Conservation (phyloP, 2,329 filamentous ascomycete species). For the Capronia americana region DNA sequence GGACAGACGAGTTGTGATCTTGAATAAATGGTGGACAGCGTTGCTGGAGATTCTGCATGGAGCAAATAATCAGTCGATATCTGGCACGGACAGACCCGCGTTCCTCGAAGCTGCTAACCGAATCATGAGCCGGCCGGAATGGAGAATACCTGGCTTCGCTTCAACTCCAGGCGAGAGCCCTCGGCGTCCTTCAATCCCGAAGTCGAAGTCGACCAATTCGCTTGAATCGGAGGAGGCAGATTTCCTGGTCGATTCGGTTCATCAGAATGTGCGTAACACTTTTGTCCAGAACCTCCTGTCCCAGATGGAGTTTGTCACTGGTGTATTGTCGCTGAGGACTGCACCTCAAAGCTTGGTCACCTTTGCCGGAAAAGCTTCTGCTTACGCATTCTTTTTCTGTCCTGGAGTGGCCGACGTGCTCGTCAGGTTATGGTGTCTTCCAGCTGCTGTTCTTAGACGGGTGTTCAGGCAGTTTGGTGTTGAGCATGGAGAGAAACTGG, state of each 20-base stretch:
- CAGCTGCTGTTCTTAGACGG: slow-evolving; percentile 71
- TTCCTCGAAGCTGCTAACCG: slow-evolving; percentile 79
- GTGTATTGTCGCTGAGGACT: slow-evolving; percentile 83
- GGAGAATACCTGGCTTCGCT: slow-evolving; percentile 74
- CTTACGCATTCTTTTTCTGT: slow-evolving; percentile 92
- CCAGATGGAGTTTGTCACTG: slow-evolving; percentile 85
- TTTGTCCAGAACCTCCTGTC: slow-evolving; percentile 81
- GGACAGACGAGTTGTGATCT: slow-evolving; percentile 76
- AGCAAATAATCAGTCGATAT: slow-evolving; percentile 74
- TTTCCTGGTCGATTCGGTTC: slow-evolving; percentile 76
- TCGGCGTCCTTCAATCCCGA: slow-evolving; percentile 49
- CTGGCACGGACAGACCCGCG: slow-evolving; percentile 80
- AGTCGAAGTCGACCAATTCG: slow-evolving; percentile 64
- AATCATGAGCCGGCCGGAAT: slow-evolving; percentile 88
- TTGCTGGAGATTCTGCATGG: slow-evolving; percentile 82
- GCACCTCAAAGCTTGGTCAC: slow-evolving; percentile 74
- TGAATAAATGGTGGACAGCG: slow-evolving; percentile 90
- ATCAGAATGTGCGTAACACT: slow-evolving; percentile 87
- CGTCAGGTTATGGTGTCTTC: slow-evolving; percentile 78
- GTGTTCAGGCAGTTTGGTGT: slow-evolving; percentile 73
- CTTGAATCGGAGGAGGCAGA: slow-evolving; percentile 66
- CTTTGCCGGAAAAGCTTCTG: slow-evolving; percentile 88
- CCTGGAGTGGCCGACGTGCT: slow-evolving; percentile 84
- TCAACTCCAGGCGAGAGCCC: slow-evolving; percentile 47
- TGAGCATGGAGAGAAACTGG: slow-evolving; percentile 54